These are phyloP conservation scores for Tuber magnatum DNA, from an alignment of 495 filamentous ascomycete genomes.

Conservation along the genomic window DNA sequence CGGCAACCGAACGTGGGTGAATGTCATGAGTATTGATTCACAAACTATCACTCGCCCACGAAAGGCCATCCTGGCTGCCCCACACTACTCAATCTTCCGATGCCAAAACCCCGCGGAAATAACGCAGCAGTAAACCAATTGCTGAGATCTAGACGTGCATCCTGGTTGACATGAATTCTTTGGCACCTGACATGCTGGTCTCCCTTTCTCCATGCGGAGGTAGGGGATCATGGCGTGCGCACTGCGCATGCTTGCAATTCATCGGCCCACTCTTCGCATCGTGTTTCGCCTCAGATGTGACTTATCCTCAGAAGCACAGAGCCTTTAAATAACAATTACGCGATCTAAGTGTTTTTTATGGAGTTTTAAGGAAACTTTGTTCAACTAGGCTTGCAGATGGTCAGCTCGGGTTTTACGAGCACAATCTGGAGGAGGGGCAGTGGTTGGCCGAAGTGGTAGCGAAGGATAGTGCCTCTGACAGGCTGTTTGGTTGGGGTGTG, in stretches of 20 bases:
- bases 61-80: background rate
- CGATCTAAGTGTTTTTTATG: background rate
- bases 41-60: background rate
- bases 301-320: background rate
- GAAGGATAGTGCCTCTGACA: background rate
- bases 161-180: background rate
- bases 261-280: background rate
- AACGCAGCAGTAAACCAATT: background rate
- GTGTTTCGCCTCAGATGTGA: background rate
- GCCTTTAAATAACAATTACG: background rate
- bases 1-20: too few relatives aligned
- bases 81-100: background rate
- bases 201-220: background rate
- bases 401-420: background rate
- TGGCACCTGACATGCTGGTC: background rate
- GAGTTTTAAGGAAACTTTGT: background rate
- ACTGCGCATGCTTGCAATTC: background rate
- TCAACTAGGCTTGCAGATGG: background rate
- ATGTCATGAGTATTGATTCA: background rate
- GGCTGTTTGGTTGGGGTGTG: background rate
- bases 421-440: background rate
- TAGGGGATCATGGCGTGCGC: background rate
- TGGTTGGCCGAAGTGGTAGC: background rate
- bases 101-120: background rate
- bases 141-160: background rate